phyloP scores from a whole-genome alignment of 805 yeast genomes.

The Kodamaea hsintzibuensis region DNA sequence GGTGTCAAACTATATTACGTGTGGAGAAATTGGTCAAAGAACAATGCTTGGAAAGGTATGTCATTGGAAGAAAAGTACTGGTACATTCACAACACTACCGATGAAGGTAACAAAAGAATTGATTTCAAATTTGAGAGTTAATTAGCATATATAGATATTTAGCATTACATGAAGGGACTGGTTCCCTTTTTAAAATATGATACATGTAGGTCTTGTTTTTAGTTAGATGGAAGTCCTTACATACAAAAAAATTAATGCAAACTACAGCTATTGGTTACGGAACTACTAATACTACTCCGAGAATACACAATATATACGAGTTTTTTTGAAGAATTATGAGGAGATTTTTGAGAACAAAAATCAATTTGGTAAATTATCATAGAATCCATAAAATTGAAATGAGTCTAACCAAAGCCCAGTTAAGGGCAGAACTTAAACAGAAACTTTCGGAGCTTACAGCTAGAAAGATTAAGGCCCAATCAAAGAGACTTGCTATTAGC shows the following conservation, averaged over 20 bases:
- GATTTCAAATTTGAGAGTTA: slow-evolving; percentile 34
- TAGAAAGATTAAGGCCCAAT: neutral
- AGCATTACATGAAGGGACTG: neutral
- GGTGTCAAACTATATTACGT: slow-evolving; percentile 41
- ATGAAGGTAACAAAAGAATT: slow-evolving; percentile 59
- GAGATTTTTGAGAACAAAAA: too few species aligned
- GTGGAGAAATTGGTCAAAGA: slow-evolving; percentile 46
- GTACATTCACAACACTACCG: slow-evolving; percentile 48
- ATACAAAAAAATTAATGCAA: too few species aligned
- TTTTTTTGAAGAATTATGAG: too few species aligned
- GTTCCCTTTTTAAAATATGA: neutral
- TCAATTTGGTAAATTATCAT: neutral
- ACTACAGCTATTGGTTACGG: too few species aligned
- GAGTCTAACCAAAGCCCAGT: neutral
- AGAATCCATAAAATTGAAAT: neutral
- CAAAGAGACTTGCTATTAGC: neutral
- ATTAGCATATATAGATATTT: neutral
- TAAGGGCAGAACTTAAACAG: neutral
- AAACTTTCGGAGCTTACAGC: neutral
- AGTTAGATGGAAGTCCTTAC: too few species aligned
- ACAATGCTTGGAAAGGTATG: slow-evolving; percentile 52
- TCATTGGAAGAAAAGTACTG: slow-evolving; percentile 49
- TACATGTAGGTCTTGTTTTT: too few species aligned
- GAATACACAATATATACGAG: too few species aligned
- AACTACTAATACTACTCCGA: too few species aligned